Evolutionary conservation across 2,329 filamentous ascomycete genomes (phyloP).

Genomic region (Proliferodiscus dingleyae): DNA sequence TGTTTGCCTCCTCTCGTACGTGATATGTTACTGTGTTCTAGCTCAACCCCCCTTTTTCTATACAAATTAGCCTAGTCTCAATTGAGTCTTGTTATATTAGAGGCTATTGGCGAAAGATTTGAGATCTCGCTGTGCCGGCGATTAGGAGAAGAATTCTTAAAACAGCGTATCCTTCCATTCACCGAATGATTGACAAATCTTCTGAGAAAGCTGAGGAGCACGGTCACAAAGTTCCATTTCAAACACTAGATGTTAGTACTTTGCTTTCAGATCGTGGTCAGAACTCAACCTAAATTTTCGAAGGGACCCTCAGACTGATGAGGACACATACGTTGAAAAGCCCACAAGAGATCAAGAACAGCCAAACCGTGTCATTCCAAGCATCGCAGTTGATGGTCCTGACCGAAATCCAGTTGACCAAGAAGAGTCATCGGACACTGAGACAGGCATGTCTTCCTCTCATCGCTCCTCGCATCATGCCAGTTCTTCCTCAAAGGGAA

Average conservation of each 20-base stretch:
- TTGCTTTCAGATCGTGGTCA: not conserved
- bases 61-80: not conserved
- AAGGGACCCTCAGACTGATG: constrained; percentile 22
- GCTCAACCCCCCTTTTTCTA: not conserved
- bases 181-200: not conserved
- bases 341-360: constrained; percentile 10
- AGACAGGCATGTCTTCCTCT: constrained; percentile 29
- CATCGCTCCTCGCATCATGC: constrained; percentile 24
- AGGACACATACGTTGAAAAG: constrained; percentile 15
- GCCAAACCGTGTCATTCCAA: constrained; percentile 14
- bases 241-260: constrained; percentile 25
- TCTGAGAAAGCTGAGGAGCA: not conserved
- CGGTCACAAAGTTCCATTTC: constrained; percentile 6
- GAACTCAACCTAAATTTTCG: constrained; percentile 11
- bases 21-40: not conserved
- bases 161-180: not conserved
- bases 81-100: not conserved
- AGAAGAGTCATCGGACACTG: constrained; percentile 20
- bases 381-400: constrained; percentile 24
- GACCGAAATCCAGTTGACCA: constrained; percentile 18
- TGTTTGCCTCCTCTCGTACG: constrained; percentile 2
- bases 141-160: not conserved
- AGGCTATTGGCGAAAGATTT: constrained; percentile 3
- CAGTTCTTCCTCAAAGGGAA: constrained; percentile 21
- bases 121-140: not conserved